phyloP scores from a whole-genome alignment of 1,284 basidiomycete genomes.

The Ceratobasidium sp. region DNA sequence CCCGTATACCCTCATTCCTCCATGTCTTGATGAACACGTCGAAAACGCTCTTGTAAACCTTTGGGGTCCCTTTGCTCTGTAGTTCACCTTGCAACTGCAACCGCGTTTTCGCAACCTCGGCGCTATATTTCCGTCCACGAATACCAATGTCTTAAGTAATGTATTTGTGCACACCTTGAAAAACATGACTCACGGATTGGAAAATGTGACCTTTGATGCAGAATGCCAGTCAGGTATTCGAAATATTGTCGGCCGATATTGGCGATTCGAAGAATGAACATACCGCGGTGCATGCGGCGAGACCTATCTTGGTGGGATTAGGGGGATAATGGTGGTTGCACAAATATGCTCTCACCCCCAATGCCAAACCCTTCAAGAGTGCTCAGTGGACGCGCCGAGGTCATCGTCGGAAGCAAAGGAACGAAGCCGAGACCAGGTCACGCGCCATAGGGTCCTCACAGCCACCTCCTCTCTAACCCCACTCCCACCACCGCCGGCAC shows the following conservation, averaged over 20 bases:
- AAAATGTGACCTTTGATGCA: constrained; percentile 73
- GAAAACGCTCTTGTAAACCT: constrained; percentile 88
- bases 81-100: constrained; percentile 95
- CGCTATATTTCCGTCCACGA: constrained; percentile 51
- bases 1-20: constrained; percentile 88
- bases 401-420: constrained; percentile 21
- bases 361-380: constrained; percentile 83
- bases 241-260: constrained; percentile 5
- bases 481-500: not conserved
- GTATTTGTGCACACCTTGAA: not conserved
- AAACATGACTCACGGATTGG: constrained; percentile 64
- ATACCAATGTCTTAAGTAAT: not conserved
- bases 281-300: constrained; percentile 90
- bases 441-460: constrained; percentile 24
- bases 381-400: constrained; percentile 59
- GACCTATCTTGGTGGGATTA: constrained; percentile 43
- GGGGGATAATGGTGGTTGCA: not conserved
- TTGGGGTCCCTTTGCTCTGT: constrained; percentile 73
- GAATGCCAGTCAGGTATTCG: not conserved
- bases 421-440: constrained; percentile 2
- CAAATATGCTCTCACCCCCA: constrained; percentile 63
- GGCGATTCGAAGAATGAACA: constrained; percentile 49
- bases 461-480: constrained; percentile 31
- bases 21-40: constrained; percentile 93
- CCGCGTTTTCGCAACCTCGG: constrained; percentile 94